phyloP scores from a whole-genome alignment of 2,329 filamentous ascomycete species.

The Fusarium protoensiforme region DNA sequence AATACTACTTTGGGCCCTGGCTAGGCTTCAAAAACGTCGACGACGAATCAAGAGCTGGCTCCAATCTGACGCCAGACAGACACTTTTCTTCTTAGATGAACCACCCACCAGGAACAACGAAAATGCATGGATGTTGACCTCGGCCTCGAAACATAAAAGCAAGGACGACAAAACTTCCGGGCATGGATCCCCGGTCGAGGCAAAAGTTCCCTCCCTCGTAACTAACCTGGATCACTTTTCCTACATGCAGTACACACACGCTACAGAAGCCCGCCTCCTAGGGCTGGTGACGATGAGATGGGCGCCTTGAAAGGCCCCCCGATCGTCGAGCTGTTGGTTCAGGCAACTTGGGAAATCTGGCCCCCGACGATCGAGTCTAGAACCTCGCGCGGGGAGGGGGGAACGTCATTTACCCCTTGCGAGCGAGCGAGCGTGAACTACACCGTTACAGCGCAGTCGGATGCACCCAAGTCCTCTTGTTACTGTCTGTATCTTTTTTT shows the following conservation, averaged over 20 bases:
- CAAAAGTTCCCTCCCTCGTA: conserved; percentile 1
- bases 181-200: neutral
- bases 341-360: conserved; percentile 5
- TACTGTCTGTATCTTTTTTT: neutral
- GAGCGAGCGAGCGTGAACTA: neutral
- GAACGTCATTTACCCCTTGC: conserved; percentile 20
- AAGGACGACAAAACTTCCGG: neutral
- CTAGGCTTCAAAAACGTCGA: conserved; percentile 1
- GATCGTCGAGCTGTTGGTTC: conserved; percentile 19
- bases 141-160: neutral
- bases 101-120: neutral
- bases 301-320: neutral
- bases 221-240: neutral
- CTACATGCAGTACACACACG: neutral
- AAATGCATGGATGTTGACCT: neutral
- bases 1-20: neutral
- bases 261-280: conserved; percentile 3
- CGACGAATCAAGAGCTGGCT: neutral
- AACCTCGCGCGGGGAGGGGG: conserved; percentile 9
- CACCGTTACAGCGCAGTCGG: conserved; percentile 10
- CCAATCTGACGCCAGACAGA: too few relatives aligned
- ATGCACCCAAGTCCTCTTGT: neutral
- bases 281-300: conserved; percentile 24
- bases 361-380: conserved; percentile 33
- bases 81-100: neutral